These are phyloP conservation scores for Orbilia brochopaga DNA, from an alignment of 2,329 filamentous ascomycete genomes.

Conservation along the genomic window DNA sequence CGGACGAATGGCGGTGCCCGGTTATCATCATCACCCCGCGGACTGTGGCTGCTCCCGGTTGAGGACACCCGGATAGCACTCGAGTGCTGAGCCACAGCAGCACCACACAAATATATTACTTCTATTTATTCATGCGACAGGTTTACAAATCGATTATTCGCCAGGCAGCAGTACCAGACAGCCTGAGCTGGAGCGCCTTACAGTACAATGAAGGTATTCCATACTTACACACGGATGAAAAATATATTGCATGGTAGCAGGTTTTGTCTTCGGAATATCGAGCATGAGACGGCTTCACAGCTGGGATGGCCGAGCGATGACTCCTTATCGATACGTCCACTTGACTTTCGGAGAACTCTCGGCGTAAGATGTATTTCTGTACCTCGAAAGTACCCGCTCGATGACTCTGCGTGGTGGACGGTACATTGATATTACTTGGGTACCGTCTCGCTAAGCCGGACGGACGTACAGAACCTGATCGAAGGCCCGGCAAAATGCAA, in stretches of 20 bases:
- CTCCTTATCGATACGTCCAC: conserved; percentile 43
- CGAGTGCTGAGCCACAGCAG: conserved; percentile 16
- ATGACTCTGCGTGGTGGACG: conserved; percentile 27
- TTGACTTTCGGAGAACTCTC: neutral
- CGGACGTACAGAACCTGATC: neutral
- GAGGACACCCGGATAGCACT: neutral
- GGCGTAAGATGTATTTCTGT: conserved; percentile 10
- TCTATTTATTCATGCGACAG: conserved; percentile 1
- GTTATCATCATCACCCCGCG: neutral
- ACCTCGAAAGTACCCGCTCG: conserved; percentile 33
- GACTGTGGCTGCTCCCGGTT: conserved; percentile 2
- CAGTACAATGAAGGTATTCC: no score
- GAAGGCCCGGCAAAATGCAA: neutral
- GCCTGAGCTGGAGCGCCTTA: neutral
- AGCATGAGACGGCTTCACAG: conserved; percentile 1
- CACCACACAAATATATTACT: conserved; percentile 10
- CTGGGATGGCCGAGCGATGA: conserved; percentile 42
- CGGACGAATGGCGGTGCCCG: conserved; percentile 1
- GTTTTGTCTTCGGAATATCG: neutral
- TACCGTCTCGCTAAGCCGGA: neutral
- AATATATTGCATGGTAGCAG: neutral
- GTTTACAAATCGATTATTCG: conserved; percentile 1
- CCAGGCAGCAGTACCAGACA: neutral
- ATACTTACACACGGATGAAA: no score
- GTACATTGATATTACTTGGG: no score